Evolutionary conservation across 225 moss, liverwort and hornwort species (phyloP), one percentile per base, ranked within the genome.

Genomic region (Sphagnum tenellum): DNA sequence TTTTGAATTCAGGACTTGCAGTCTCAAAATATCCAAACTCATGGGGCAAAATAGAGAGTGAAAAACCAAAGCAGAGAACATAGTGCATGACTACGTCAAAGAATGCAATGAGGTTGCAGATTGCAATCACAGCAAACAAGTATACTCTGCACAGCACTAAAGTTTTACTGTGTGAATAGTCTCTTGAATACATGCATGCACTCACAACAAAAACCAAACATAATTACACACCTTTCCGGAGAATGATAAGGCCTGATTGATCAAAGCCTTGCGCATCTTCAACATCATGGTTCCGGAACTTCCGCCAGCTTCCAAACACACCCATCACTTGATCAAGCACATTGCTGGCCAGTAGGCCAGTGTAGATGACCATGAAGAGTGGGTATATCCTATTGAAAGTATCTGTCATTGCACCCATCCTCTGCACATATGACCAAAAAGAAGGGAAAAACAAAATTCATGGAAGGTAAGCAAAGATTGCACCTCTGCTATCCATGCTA

Each of bases 261-360:
- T 98, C 98, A 82, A 90, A 98, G 63, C 98, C 98, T 84, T 98
- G 93, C 49, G 90, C 90, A 81, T 98, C 90, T 78, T 98, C 98
- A 71, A 85, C 85, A 55, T 98, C 98, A 72, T 81, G 78, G 46
- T 83, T 93, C 67, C 93, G 89, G 73, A 98, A 98, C 67, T 82
- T 89, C 55, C 85, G 87, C 86, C 77, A 93, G 76, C 89, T 90
- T 68, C 98, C 98, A 52, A 98, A 85, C 62, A 88, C 83, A 63
- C 88, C 90, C 71, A 86, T 84, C 60, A 87, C 59, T 61, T 88
- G 89, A 68, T 89, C 85, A 50, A 93, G 64, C 64, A 98, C 89
- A 82, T 98, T 98, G 81, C 90, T 93, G 51, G 98, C 98, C 66
- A 98, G 63, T 67, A 98, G 76, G 44, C 87, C 98, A 56, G 98